Percentiles rank a stretch among this genome's conserved stretches.
Evolutionary conservation across 768 basidiomycete species (phyloP).

Genomic region (Trichaptum fuscoviolaceum): DNA sequence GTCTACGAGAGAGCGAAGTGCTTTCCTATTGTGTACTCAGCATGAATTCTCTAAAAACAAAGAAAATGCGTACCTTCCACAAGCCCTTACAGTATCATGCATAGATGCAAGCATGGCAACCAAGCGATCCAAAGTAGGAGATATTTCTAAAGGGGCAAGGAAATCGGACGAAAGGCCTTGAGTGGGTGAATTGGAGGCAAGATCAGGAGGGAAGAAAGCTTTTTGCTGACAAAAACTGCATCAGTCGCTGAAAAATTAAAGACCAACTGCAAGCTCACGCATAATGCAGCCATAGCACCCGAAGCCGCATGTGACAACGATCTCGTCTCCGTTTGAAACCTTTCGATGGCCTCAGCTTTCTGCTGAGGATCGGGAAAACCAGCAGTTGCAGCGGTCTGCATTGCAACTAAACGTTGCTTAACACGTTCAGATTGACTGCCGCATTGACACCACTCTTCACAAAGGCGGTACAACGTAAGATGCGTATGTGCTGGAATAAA

Average conservation of each 20-base stretch:
- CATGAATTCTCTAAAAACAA: slow-evolving; percentile 2
- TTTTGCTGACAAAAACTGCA: slow-evolving; percentile 50
- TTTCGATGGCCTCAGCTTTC: slow-evolving; percentile 42
- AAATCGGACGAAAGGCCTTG: slow-evolving; percentile 49
- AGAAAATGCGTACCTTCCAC: slow-evolving; percentile 55
- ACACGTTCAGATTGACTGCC: slow-evolving; percentile 70
- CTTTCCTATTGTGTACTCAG: slow-evolving; percentile 50
- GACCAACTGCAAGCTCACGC: slow-evolving; percentile 50
- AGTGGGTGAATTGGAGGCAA: slow-evolving; percentile 54
- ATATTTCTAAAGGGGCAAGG: slow-evolving; percentile 47
- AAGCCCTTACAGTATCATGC: slow-evolving; percentile 42
- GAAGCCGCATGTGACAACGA: slow-evolving; percentile 75
- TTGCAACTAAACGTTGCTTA: slow-evolving; percentile 61
- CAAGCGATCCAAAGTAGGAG: slow-evolving; percentile 56
- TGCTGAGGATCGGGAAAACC: slow-evolving; percentile 50
- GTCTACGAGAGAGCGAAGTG: slow-evolving; percentile 62
- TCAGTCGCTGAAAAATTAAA: slow-evolving; percentile 5
- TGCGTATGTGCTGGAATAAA: slow-evolving; percentile 74
- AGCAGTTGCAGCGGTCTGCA: slow-evolving; percentile 61
- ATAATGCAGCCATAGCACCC: slow-evolving; percentile 83
- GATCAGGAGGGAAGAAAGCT: slow-evolving; percentile 65
- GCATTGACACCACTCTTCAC: slow-evolving; percentile 91
- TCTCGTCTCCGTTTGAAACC: slow-evolving; percentile 65
- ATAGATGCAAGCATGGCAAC: slow-evolving; percentile 63
- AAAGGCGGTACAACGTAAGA: slow-evolving; percentile 74